Percentiles rank a stretch among this genome's conserved stretches.
phyloP scores from a whole-genome alignment of 257 asterid genomes.

The Euphrasia confusa region DNA sequence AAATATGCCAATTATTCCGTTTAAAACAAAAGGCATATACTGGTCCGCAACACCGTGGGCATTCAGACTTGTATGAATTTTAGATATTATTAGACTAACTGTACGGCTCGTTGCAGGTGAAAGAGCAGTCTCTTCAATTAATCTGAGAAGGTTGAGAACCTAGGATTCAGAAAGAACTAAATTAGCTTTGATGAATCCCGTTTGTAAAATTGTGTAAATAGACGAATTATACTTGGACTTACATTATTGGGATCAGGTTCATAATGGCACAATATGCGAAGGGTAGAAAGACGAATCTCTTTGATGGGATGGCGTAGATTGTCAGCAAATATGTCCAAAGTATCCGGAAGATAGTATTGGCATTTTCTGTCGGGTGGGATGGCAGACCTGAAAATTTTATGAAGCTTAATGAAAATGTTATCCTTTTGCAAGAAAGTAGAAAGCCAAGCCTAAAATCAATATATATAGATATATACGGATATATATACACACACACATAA shows the following conservation, averaged over 20 bases:
- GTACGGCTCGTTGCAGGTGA: conserved; percentile 67
- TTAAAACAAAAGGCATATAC: conserved; percentile 49
- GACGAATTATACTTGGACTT: conserved; percentile 23
- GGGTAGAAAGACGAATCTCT: conserved; percentile 65
- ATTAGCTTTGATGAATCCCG: conserved; percentile 7
- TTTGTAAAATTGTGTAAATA: conserved; percentile 12
- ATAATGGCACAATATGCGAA: conserved; percentile 79
- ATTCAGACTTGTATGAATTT: conserved; percentile 59
- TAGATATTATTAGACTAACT: conserved; percentile 55
- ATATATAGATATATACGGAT: neutral
- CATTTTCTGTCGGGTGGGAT: conserved; percentile 30
- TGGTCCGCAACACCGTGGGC: conserved; percentile 49
- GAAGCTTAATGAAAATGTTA: conserved; percentile 20
- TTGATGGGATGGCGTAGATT: conserved; percentile 61
- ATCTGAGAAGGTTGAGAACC: conserved; percentile 69
- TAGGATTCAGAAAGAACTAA: conserved; percentile 34
- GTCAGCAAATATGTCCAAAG: conserved; percentile 50
- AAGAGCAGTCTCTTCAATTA: conserved; percentile 62
- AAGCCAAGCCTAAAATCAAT: conserved; percentile 6
- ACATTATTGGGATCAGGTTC: conserved; percentile 50
- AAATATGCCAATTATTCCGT: conserved; percentile 75
- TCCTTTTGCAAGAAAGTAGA: conserved; percentile 14
- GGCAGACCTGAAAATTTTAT: conserved; percentile 35
- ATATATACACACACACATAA: conserved; percentile 7
- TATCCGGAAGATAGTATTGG: conserved; percentile 48